Evolutionary conservation across 2,329 filamentous ascomycete genomes (phyloP).

Genomic region (Leptographium procerum): DNA sequence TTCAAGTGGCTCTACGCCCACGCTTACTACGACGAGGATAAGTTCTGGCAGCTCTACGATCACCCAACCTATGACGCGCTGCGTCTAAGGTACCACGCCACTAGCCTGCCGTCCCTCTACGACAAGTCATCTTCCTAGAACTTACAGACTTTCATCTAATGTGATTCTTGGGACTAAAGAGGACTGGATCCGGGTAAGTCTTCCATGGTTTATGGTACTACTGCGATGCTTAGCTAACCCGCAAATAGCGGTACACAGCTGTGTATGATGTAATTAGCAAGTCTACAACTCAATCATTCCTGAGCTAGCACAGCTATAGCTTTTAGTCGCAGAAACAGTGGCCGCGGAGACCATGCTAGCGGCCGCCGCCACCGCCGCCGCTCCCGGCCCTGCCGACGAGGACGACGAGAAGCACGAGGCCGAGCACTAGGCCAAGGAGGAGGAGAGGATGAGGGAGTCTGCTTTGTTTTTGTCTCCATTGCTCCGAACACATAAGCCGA

Average conservation of each 20-base stretch:
- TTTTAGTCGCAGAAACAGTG: too few relatives aligned
- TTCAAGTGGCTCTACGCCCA: constrained; percentile 72
- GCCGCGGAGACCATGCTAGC: too few relatives aligned
- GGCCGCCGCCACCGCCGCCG: not conserved
- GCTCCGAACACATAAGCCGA: too few relatives aligned
- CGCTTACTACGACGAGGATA: constrained; percentile 64
- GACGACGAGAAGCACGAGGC: not conserved
- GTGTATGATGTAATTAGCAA: not conserved
- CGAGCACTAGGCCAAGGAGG: not conserved
- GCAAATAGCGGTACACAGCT: not conserved
- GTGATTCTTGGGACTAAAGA: not conserved
- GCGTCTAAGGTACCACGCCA: constrained; percentile 50
- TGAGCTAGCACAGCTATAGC: not conserved
- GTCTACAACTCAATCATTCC: not conserved
- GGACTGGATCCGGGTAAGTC: not conserved
- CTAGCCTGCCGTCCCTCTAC: constrained; percentile 53
- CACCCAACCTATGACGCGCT: constrained; percentile 45
- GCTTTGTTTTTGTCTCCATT: too few relatives aligned
- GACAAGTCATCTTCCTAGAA: constrained; percentile 51
- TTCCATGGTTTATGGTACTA: not conserved
- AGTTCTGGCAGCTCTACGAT: constrained; percentile 58
- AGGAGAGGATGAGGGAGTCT: not conserved
- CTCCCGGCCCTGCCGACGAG: not conserved
- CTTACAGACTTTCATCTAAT: not conserved
- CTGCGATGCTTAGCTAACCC: not conserved